Evolutionary conservation across 495 filamentous ascomycete genomes (phyloP).

Genomic region (Neurospora sp.): DNA sequence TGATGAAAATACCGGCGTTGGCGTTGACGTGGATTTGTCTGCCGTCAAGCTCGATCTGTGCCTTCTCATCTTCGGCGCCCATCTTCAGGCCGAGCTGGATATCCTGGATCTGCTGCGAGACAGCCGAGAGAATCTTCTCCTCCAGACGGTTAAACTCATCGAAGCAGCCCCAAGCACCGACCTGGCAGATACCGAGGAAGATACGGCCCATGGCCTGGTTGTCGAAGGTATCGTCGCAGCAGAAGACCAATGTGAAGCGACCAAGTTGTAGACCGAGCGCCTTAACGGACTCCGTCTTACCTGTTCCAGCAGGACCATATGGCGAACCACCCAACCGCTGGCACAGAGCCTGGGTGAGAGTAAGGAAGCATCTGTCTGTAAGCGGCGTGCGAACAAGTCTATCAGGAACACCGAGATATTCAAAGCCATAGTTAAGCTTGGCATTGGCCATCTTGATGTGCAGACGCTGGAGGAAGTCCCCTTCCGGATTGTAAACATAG

Average conservation of each 20-base stretch:
- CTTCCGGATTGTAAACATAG: conserved; percentile 77
- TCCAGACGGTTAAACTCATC: conserved; percentile 99
- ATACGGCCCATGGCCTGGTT: conserved; percentile 99
- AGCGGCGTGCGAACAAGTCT: conserved; percentile 91
- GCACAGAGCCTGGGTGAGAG: conserved; percentile 87
- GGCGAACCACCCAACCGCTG: conserved; percentile 94
- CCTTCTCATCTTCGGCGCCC: conserved; percentile 61
- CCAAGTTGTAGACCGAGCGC: conserved; percentile 92
- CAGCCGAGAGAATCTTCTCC: conserved; percentile 91
- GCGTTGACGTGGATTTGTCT: conserved; percentile 76
- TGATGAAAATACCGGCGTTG: conserved; percentile 98
- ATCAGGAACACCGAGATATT: conserved; percentile 93
- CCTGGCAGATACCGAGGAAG: conserved; percentile 97
- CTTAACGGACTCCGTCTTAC: conserved; percentile 98
- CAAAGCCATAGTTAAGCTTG: conserved; percentile 89
- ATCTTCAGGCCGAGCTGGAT: conserved; percentile 91
- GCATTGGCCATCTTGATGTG: conserved; percentile 96
- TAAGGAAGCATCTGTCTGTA: conserved; percentile 96
- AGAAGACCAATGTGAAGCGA: conserved; percentile 95
- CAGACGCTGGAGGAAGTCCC: conserved; percentile 70
- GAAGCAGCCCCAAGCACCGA: conserved; percentile 98
- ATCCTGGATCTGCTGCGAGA: conserved; percentile 98
- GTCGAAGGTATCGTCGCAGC: conserved; percentile 98
- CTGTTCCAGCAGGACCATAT: conserved; percentile 96
- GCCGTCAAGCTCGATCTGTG: conserved; percentile 88